Evolutionary conservation across 331 rosid genomes (phyloP).

Genomic region (Erythrophleum ivorense): DNA sequence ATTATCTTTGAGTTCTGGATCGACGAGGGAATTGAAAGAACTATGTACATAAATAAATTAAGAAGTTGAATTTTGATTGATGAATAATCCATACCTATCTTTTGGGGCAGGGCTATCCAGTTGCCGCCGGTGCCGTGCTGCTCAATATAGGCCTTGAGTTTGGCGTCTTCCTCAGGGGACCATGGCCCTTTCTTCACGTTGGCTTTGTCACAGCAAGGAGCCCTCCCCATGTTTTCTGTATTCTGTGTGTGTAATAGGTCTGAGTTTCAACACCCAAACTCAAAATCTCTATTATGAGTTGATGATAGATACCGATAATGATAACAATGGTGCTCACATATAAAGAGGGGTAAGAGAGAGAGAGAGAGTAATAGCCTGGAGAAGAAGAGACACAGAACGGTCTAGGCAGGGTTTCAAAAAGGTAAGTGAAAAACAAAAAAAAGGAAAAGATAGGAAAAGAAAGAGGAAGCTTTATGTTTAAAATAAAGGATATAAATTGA

Average conservation of each 20-base stretch:
- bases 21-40: neutral
- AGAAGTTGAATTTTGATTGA: too few species aligned
- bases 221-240: constrained; percentile 76
- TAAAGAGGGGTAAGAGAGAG: constrained; percentile 28
- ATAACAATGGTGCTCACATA: constrained; percentile 45
- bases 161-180: constrained; percentile 99
- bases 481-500: constrained; percentile 49
- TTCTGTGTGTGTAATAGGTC: constrained; percentile 19
- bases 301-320: constrained; percentile 44
- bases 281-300: constrained; percentile 35
- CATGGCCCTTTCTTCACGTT: constrained; percentile 99
- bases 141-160: constrained; percentile 87
- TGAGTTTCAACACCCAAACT: constrained; percentile 39
- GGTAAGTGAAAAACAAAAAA: constrained; percentile 48
- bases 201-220: constrained; percentile 99
- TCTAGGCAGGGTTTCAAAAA: constrained; percentile 62
- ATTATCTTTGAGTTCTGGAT: too few species aligned
- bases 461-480: constrained; percentile 46
- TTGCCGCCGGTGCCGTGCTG: constrained; percentile 89
- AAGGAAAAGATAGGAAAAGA: neutral
- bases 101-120: constrained; percentile 97
- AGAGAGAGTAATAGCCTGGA: constrained; percentile 63
- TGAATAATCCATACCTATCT: constrained; percentile 64
- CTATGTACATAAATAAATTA: too few species aligned
- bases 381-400: constrained; percentile 51